Percentiles rank a stretch among this genome's conserved stretches.
These are phyloP conservation scores for Fusarium irregulare DNA, from an alignment of 2,329 filamentous ascomycete species.

Conservation along the genomic window DNA sequence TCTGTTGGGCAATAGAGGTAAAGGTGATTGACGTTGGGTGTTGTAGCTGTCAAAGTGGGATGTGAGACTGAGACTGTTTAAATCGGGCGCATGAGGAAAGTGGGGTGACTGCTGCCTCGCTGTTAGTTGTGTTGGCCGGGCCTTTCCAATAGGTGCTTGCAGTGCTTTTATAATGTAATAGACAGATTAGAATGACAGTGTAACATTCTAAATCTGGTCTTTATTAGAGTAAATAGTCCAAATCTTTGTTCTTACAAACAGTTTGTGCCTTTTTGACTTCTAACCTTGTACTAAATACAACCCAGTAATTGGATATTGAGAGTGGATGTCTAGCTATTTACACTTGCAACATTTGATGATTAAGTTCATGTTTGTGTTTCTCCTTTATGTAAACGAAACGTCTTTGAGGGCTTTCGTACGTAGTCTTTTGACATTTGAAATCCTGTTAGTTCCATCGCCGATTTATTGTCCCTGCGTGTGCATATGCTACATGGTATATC, in stretches of 20 bases:
- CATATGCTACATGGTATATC: background rate
- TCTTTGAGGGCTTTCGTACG: background rate
- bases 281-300: background rate
- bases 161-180: background rate
- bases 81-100: constrained; percentile 34
- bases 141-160: background rate
- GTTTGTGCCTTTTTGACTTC: background rate
- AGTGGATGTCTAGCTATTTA: background rate
- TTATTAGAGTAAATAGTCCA: background rate
- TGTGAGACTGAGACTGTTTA: constrained; percentile 20
- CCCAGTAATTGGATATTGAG: background rate
- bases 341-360: background rate
- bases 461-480: background rate
- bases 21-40: background rate
- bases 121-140: background rate
- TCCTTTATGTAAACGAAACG: background rate
- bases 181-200: background rate
- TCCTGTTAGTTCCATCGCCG: background rate
- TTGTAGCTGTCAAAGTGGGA: constrained; percentile 29
- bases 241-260: background rate
- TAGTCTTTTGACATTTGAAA: background rate
- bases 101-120: constrained; percentile 23
- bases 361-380: background rate
- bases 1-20: background rate
- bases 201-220: background rate